phyloP scores from a whole-genome alignment of 208 protist species.

The Willaertia magna region DNA sequence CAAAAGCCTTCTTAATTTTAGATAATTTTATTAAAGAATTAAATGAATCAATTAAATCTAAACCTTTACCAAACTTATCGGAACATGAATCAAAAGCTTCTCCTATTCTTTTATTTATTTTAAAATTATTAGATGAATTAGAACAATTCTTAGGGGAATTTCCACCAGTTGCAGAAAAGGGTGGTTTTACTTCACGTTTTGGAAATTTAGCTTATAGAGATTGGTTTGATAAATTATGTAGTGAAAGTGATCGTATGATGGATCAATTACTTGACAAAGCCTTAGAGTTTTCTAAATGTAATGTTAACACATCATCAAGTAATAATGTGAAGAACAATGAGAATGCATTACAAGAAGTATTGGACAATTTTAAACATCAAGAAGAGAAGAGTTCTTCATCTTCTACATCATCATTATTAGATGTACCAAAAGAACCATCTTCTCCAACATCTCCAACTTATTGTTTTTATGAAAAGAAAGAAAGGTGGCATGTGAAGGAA shows the following conservation, averaged over 20 bases:
- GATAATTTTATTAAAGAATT: not conserved
- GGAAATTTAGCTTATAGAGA: not conserved
- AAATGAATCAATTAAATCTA: not conserved
- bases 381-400: not conserved
- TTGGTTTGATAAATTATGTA: not conserved
- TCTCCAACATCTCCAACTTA: not conserved
- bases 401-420: not conserved
- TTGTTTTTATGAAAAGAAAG: not conserved
- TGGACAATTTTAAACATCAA: too few relatives aligned
- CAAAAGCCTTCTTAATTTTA: not conserved
- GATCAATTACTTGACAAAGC: not conserved
- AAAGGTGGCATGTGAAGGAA: constrained; percentile 39
- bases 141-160: not conserved
- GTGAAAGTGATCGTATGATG: not conserved
- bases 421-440: not conserved
- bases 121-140: not conserved
- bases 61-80: not conserved
- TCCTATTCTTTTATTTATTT: not conserved
- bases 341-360: not conserved
- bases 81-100: not conserved
- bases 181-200: not conserved
- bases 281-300: not conserved
- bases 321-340: not conserved
- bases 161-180: not conserved
- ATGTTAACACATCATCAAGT: not conserved